Evolutionary conservation across 768 basidiomycete species (phyloP), one percentile per base, ranked within the genome.

Genomic region (Amylocystis lapponica): DNA sequence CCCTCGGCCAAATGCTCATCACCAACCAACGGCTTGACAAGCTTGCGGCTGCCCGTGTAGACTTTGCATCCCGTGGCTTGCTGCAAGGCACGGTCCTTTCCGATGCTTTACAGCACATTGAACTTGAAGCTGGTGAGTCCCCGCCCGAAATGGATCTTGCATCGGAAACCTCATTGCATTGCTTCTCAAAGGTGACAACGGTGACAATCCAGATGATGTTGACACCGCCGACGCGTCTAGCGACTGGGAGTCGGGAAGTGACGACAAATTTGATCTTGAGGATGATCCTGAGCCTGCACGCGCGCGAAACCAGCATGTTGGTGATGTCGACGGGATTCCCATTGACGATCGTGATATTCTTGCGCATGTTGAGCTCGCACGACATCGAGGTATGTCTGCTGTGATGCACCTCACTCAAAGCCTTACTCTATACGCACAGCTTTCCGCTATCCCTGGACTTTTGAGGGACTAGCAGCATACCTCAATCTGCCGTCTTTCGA

Each of bases 21-120:
- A 54, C 43, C 4, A 53, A 57, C 35, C 51, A 57, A 31, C 50
- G 59, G 2, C 50, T 57, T 1, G 56, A 57, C 41, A 59, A 59
- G 39, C 51, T 61, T 9, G 42, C 48, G 1, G 59, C 59, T 1
- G 21, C 43, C 14, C 50, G 48, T 16, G 45, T 34, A 1, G 47
- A 57, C 30, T 54, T 59, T 33, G 25, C 25, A 2, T 16, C 23
- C 8, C 51, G 49, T 5, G 54, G 55, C 1, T 45, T 57, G 46
- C 39, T 57, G 1, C 16, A 41, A 21, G 50, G 34, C 11, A 44
- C 47, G 16, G 25, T 19, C 9, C 9, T 37, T n/a, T n/a, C n/a
- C n/a, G n/a, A n/a, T n/a, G n/a, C n/a, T n/a, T n/a, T n/a, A n/a
- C n/a, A n/a, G n/a, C n/a, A n/a, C n/a, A n/a, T n/a, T n/a, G n/a